Evolutionary conservation across 2,329 filamentous ascomycete species (phyloP).

Genomic region (Sordariomycetes sp.): DNA sequence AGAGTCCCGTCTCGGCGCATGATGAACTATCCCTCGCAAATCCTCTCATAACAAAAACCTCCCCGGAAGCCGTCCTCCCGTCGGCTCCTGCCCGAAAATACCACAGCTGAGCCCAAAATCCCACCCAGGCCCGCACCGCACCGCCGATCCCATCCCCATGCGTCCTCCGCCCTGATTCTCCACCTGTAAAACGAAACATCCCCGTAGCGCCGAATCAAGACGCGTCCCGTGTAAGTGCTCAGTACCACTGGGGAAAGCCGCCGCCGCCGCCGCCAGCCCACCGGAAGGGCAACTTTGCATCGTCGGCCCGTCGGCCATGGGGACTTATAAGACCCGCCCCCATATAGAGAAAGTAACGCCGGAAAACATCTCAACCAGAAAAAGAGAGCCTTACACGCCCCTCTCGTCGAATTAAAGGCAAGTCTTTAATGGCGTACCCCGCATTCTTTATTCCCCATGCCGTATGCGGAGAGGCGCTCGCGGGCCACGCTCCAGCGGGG

Average conservation of each 20-base stretch:
- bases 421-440: neutral
- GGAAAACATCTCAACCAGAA: neutral
- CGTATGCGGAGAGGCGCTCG: neutral
- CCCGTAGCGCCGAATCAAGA: no score
- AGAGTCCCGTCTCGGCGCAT: neutral
- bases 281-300: neutral
- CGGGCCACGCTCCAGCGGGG: neutral
- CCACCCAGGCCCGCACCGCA: neutral
- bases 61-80: neutral
- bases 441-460: neutral
- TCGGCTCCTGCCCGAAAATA: neutral
- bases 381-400: neutral
- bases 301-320: neutral
- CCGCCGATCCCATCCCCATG: neutral
- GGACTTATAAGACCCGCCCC: no score
- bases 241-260: neutral
- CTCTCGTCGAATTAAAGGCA: neutral
- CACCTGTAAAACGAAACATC: neutral
- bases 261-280: neutral
- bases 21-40: neutral
- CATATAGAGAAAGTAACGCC: neutral
- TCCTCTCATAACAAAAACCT: neutral
- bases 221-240: neutral
- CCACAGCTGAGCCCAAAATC: neutral
- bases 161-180: neutral